phyloP scores from a whole-genome alignment of 768 basidiomycete species.

The Fomitopsis pulvina region DNA sequence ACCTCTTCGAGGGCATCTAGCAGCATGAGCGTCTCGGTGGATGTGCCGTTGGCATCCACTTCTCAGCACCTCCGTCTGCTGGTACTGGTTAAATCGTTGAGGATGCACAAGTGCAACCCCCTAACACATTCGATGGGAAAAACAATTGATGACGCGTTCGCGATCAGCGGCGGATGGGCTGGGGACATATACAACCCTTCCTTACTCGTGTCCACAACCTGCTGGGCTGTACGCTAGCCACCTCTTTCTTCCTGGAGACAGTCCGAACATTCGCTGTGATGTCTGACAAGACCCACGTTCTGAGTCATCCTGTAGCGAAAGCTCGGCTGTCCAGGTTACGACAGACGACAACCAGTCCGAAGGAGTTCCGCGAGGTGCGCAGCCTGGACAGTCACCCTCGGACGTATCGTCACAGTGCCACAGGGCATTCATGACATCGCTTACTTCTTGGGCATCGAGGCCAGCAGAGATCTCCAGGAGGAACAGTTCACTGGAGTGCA shows the following conservation, averaged over 20 bases:
- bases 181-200: too few relatives aligned
- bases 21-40: too few relatives aligned
- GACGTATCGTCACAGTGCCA: not conserved
- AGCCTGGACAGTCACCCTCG: not conserved
- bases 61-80: too few relatives aligned
- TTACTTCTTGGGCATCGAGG: conserved; percentile 77
- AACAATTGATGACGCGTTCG: too few relatives aligned
- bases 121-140: too few relatives aligned
- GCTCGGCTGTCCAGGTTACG: conserved; percentile 69
- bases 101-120: too few relatives aligned
- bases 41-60: too few relatives aligned
- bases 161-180: too few relatives aligned
- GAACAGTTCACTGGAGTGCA: conserved; percentile 59
- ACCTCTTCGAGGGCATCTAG: too few relatives aligned
- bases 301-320: conserved; percentile 69
- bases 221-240: not conserved
- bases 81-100: too few relatives aligned
- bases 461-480: conserved; percentile 61
- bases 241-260: not conserved
- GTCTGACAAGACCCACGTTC: conserved; percentile 36
- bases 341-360: conserved; percentile 49
- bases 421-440: conserved; percentile 77
- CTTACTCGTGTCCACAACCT: not conserved
- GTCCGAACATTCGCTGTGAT: conserved; percentile 1
- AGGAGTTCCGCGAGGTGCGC: conserved; percentile 74